Percentiles rank a stretch among this genome's conserved stretches.
phyloP scores from a whole-genome alignment of 2,329 filamentous ascomycete species.

The Colletotrichum plurivorum region DNA sequence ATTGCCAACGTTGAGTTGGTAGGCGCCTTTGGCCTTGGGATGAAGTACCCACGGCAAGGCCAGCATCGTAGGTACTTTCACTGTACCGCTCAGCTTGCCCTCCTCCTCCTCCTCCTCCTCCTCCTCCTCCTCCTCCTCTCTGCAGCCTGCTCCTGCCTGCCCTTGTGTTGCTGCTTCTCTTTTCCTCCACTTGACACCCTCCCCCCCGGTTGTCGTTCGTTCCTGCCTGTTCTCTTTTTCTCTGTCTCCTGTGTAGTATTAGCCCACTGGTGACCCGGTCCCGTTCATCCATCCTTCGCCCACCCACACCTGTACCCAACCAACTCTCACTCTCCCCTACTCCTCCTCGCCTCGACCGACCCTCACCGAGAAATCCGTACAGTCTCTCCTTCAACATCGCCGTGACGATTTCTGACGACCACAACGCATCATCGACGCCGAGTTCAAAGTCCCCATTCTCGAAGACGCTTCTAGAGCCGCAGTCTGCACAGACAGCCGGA shows the following conservation, averaged over 20 bases:
- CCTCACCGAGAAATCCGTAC: constrained; percentile 33
- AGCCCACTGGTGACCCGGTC: constrained; percentile 5
- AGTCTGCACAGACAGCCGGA: constrained; percentile 31
- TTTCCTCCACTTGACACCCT: constrained; percentile 10
- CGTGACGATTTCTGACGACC: neutral
- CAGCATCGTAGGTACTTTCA: no score
- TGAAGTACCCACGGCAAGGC: no score
- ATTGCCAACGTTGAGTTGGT: no score
- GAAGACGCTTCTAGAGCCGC: neutral
- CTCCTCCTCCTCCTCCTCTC: no score
- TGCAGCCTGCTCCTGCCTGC: neutral
- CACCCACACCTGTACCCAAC: constrained; percentile 14
- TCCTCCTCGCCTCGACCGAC: constrained; percentile 24
- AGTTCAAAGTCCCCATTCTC: neutral
- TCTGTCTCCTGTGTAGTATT: constrained; percentile 1
- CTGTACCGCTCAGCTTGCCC: constrained; percentile 1
- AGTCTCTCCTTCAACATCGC: constrained; percentile 18
- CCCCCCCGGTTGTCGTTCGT: neutral
- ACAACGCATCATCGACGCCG: neutral
- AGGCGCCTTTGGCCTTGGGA: no score
- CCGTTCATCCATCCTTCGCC: constrained; percentile 12
- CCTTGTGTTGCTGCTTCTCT: constrained; percentile 19
- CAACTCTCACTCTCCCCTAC: constrained; percentile 6
- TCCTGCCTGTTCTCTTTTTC: constrained; percentile 19
- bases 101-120: neutral